phyloP scores from a whole-genome alignment of 352 stramenopile genomes.

The Phytophthora crassamura region DNA sequence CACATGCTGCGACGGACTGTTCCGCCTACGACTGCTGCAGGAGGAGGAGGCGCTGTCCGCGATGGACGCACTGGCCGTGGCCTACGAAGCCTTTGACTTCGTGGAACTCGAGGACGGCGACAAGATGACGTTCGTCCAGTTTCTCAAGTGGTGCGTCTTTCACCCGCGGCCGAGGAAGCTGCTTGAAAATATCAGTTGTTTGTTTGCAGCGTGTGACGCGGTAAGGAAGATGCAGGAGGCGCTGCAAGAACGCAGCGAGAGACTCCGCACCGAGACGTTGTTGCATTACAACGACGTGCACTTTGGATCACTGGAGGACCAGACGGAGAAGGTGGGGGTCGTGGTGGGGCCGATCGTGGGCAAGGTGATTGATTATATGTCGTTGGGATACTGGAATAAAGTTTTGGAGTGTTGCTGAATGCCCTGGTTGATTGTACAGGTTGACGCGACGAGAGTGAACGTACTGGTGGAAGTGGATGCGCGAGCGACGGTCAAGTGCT shows the following conservation, averaged over 20 bases:
- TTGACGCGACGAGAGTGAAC: slow-evolving; percentile 24
- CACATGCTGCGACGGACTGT: slow-evolving; percentile 53
- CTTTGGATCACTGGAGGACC: slow-evolving; percentile 24
- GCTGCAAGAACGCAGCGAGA: slow-evolving; percentile 26
- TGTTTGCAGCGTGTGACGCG: slow-evolving; percentile 51
- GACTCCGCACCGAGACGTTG: slow-evolving; percentile 25
- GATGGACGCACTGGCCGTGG: slow-evolving; percentile 59
- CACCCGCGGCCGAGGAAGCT: slow-evolving; percentile 63
- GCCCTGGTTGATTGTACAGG: slow-evolving; percentile 13
- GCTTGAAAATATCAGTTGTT: slow-evolving; percentile 62
- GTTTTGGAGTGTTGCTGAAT: not conserved
- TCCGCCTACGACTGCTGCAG: slow-evolving; percentile 39
- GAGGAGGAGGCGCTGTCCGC: slow-evolving; percentile 30
- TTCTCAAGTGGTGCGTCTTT: slow-evolving; percentile 73
- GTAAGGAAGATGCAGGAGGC: slow-evolving; percentile 42
- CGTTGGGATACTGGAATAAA: not conserved
- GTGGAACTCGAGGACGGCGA: slow-evolving; percentile 61
- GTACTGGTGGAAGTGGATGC: slow-evolving; percentile 53
- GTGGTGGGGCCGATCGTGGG: slow-evolving; percentile 50
- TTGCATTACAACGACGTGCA: slow-evolving; percentile 43
- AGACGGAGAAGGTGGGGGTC: slow-evolving; percentile 31
- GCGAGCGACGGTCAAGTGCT: slow-evolving; percentile 31
- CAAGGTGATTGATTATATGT: slow-evolving; percentile 3
- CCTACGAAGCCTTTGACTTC: slow-evolving; percentile 75
- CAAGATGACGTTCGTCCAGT: slow-evolving; percentile 76